Percentiles rank a stretch among this genome's conserved stretches.
These are phyloP conservation scores for Cryphonectria naterciae DNA, from an alignment of 2,329 filamentous ascomycete species.

Conservation along the genomic window DNA sequence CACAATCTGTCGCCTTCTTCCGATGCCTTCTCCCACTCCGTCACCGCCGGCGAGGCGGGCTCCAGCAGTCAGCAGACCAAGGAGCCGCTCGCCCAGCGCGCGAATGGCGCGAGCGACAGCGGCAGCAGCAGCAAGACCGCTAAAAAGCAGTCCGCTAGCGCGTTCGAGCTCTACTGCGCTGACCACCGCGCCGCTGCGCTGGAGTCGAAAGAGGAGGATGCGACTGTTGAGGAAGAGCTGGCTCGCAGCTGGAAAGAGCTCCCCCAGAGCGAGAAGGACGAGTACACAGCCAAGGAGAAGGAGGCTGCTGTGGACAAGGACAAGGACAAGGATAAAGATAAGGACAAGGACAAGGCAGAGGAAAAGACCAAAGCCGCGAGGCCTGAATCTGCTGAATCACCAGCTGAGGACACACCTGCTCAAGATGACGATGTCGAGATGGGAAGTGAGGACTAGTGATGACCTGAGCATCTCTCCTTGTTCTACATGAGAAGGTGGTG, in stretches of 20 bases:
- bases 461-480: not conserved
- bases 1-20: constrained; percentile 53
- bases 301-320: constrained; percentile 24
- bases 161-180: constrained; percentile 60
- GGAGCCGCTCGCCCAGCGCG: constrained; percentile 31
- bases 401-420: constrained; percentile 36
- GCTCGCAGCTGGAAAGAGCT: constrained; percentile 59
- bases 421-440: constrained; percentile 57
- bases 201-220: constrained; percentile 49
- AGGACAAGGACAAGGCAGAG: constrained; percentile 33
- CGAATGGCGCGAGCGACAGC: constrained; percentile 44
- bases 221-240: constrained; percentile 58
- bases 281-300: constrained; percentile 46
- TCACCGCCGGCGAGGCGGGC: constrained; percentile 44
- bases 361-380: constrained; percentile 14
- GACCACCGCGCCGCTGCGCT: constrained; percentile 49
- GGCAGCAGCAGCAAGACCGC: constrained; percentile 36
- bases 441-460: constrained; percentile 45
- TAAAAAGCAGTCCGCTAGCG: constrained; percentile 49
- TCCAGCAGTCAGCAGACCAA: constrained; percentile 32
- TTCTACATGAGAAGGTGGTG: constrained; percentile 2
- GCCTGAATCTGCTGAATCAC: constrained; percentile 20
- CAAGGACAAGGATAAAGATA: constrained; percentile 16
- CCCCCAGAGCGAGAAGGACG: constrained; percentile 52
- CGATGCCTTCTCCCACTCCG: constrained; percentile 54